Evolutionary conservation across 2,329 filamentous ascomycete species (phyloP).

Genomic region (Sphaceloma murrayae): DNA sequence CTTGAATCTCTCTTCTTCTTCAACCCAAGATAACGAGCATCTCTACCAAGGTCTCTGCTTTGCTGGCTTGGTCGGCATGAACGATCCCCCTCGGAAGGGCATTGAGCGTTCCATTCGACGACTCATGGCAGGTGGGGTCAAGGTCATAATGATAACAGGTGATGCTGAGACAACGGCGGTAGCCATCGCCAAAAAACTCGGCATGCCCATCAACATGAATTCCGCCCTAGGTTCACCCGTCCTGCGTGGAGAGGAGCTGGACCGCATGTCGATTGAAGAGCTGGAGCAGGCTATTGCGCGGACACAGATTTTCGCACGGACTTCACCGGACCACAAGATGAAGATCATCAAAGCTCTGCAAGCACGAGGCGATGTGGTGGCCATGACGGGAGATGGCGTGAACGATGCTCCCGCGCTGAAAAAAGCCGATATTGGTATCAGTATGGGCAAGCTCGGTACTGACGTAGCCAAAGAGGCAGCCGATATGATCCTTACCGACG

Average conservation of each 20-base stretch:
- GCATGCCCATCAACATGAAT: slow-evolving; percentile 69
- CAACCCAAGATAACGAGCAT: slow-evolving; percentile 51
- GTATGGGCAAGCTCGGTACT: slow-evolving; percentile 89
- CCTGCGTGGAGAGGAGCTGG: slow-evolving; percentile 82
- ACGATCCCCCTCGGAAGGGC: slow-evolving; percentile 82
- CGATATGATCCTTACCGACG: slow-evolving; percentile 87
- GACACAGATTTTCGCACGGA: slow-evolving; percentile 91
- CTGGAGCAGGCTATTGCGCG: slow-evolving; percentile 75
- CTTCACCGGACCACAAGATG: slow-evolving; percentile 94
- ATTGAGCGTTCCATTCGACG: slow-evolving; percentile 82
- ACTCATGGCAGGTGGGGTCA: slow-evolving; percentile 87
- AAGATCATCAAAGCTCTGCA: slow-evolving; percentile 92
- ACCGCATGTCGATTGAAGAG: slow-evolving; percentile 77
- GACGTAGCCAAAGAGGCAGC: slow-evolving; percentile 94
- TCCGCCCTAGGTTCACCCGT: slow-evolving; percentile 57
- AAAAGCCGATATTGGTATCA: slow-evolving; percentile 94
- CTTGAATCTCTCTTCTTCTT: slow-evolving; percentile 30
- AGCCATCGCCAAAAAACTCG: slow-evolving; percentile 88
- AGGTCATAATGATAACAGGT: slow-evolving; percentile 98
- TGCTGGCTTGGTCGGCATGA: slow-evolving; percentile 92
- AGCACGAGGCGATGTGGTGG: slow-evolving; percentile 86
- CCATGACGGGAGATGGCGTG: slow-evolving; percentile 97
- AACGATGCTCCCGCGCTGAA: slow-evolving; percentile 96
- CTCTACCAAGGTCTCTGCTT: slow-evolving; percentile 77
- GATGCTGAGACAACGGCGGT: slow-evolving; percentile 91